phyloP scores from a whole-genome alignment of 1,284 basidiomycete genomes.

The Leccinum subrobustum region DNA sequence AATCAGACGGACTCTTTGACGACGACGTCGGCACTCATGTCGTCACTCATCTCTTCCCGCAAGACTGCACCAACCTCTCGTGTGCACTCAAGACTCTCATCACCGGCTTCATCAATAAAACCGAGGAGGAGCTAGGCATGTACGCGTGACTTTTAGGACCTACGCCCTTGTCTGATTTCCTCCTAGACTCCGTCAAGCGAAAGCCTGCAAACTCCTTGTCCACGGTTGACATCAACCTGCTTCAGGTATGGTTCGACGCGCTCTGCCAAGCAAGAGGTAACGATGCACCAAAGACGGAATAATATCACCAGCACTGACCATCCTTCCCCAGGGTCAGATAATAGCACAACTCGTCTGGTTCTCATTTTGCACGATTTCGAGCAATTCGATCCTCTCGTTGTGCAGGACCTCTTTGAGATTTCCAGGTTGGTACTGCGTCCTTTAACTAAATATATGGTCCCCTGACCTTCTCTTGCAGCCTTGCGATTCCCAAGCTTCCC shows the following conservation, averaged over 20 bases:
- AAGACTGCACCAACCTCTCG: constrained; percentile 54
- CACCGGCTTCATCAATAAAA: constrained; percentile 47
- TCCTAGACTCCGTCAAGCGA: constrained; percentile 36
- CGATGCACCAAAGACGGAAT: neutral
- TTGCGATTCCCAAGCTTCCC: constrained; percentile 49
- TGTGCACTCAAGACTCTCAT: constrained; percentile 58
- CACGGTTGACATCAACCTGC: constrained; percentile 55
- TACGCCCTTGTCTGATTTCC: constrained; percentile 12
- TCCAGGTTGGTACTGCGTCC: constrained; percentile 48
- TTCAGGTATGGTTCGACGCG: constrained; percentile 57
- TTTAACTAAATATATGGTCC: neutral
- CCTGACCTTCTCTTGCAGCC: constrained; percentile 27
- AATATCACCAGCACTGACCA: constrained; percentile 10
- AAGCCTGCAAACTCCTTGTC: constrained; percentile 52
- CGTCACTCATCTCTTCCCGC: constrained; percentile 54
- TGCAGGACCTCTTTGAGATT: constrained; percentile 68
- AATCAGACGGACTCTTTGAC: constrained; percentile 33
- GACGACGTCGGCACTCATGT: constrained; percentile 26
- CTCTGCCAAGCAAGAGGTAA: constrained; percentile 39
- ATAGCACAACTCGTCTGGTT: constrained; percentile 39
- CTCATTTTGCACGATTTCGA: constrained; percentile 70
- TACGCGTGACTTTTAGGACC: constrained; percentile 4
- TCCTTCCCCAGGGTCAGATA: constrained; percentile 17
- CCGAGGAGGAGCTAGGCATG: constrained; percentile 33
- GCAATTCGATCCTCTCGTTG: constrained; percentile 54